Conservation (phyloP, 805 yeast genomes). For the Ogataea saltuana region DNA sequence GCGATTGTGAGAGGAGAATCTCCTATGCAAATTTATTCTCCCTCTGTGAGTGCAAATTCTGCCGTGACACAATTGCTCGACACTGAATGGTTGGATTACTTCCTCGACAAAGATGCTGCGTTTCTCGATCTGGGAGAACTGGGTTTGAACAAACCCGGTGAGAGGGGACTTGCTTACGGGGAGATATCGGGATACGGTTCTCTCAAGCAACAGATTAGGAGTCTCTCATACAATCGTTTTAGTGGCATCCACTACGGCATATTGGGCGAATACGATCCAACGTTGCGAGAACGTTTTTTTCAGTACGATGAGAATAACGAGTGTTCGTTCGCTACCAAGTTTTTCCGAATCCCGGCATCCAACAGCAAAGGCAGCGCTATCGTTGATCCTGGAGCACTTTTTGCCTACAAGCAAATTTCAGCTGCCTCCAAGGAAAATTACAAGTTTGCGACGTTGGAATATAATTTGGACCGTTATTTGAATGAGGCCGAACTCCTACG, state of each 20-base stretch:
- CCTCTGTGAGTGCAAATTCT: too few species aligned
- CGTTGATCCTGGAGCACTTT: not conserved
- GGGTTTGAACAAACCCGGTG: slow-evolving; percentile 1
- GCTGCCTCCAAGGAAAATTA: slow-evolving; percentile 9
- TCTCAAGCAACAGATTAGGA: not conserved
- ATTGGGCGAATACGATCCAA: slow-evolving; percentile 13
- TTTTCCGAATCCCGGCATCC: slow-evolving; percentile 5
- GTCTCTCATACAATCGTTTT: not conserved
- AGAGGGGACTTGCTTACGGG: not conserved
- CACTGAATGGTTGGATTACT: slow-evolving; percentile 12
- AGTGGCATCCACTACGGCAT: slow-evolving; percentile 12
- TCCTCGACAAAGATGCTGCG: slow-evolving; percentile 9
- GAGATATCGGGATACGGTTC: not conserved
- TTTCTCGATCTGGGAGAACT: slow-evolving; percentile 11
- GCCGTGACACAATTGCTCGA: not conserved
- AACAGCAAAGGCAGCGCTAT: not conserved
- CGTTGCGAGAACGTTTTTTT: slow-evolving; percentile 8
- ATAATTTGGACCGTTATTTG: slow-evolving; percentile 8
- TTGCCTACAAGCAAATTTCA: slow-evolving; percentile 8
- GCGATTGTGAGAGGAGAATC: too few species aligned
- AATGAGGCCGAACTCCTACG: slow-evolving; percentile 3
- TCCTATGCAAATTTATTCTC: too few species aligned
- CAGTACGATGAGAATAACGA: slow-evolving; percentile 12
- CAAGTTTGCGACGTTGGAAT: slow-evolving; percentile 5
- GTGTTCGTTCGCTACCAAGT: slow-evolving; percentile 10